phyloP scores from a whole-genome alignment of 345 rosid species.

The Eucalyptus guilfoylei region DNA sequence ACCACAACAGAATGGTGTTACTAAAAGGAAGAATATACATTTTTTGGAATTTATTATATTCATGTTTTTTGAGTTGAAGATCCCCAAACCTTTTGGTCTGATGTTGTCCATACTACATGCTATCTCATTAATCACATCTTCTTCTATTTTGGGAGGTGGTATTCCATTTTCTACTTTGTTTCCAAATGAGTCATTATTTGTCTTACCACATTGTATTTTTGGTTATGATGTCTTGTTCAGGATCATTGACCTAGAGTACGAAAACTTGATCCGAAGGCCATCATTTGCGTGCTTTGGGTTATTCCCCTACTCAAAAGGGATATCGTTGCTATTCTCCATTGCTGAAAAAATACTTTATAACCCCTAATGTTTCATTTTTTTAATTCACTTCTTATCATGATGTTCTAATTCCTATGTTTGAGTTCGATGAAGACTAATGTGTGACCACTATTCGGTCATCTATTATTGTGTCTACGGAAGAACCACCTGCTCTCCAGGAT shows the following conservation, averaged over 20 bases:
- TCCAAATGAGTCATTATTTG: no score
- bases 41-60: no score
- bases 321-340: not conserved
- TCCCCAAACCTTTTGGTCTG: not conserved
- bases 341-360: no score
- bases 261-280: not conserved
- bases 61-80: not conserved
- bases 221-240: not conserved
- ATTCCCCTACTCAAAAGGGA: not conserved
- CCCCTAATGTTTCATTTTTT: not conserved
- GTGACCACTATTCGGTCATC: not conserved
- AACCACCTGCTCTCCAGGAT: not conserved
- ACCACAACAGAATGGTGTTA: not conserved
- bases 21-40: not conserved
- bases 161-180: not conserved
- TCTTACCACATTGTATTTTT: no score
- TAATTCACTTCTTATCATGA: not conserved
- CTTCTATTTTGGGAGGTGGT: no score
- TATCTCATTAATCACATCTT: not conserved
- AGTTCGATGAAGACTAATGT: not conserved
- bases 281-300: not conserved
- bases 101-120: not conserved
- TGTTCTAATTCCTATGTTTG: not conserved
- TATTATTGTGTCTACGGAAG: not conserved
- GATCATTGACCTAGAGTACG: not conserved